Evolutionary conservation across 768 basidiomycete species (phyloP).

Genomic region (Vararia minispora): DNA sequence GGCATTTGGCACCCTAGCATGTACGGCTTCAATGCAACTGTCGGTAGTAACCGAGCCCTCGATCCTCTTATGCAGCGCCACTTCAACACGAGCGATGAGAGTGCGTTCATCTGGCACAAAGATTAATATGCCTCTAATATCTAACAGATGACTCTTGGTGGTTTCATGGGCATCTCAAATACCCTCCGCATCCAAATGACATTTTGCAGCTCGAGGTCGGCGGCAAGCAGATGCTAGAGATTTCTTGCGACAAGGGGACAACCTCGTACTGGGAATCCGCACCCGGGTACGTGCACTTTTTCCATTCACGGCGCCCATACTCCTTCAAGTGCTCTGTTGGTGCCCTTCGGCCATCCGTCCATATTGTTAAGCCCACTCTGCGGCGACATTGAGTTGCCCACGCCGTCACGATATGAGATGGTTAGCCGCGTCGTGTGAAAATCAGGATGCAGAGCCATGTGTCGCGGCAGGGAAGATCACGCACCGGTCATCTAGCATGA

Average conservation of each 20-base stretch:
- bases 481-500: no score
- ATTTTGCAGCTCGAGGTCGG: conserved; percentile 24
- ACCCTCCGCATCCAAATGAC: conserved; percentile 22
- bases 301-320: not conserved
- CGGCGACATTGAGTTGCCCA: no score
- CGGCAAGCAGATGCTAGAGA: conserved; percentile 11
- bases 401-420: no score
- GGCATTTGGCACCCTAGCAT: conserved; percentile 24
- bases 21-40: conserved; percentile 29
- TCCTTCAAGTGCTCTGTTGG: no score
- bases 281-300: conserved; percentile 16
- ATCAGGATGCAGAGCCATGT: no score
- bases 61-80: conserved; percentile 22
- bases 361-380: no score
- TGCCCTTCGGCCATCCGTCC: no score
- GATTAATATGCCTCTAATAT: not conserved
- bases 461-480: no score
- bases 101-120: conserved; percentile 24
- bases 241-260: conserved; percentile 23
- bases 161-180: conserved; percentile 21
- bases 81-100: conserved; percentile 26
- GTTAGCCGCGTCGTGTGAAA: no score
- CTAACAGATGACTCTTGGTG: not conserved
- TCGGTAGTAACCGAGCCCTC: conserved; percentile 25
- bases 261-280: conserved; percentile 17